A percentile compares a stretch with the other conserved stretches of the same genome.
Evolutionary conservation across 1,284 basidiomycete genomes (phyloP).

Genomic region (Ustilago nuda): DNA sequence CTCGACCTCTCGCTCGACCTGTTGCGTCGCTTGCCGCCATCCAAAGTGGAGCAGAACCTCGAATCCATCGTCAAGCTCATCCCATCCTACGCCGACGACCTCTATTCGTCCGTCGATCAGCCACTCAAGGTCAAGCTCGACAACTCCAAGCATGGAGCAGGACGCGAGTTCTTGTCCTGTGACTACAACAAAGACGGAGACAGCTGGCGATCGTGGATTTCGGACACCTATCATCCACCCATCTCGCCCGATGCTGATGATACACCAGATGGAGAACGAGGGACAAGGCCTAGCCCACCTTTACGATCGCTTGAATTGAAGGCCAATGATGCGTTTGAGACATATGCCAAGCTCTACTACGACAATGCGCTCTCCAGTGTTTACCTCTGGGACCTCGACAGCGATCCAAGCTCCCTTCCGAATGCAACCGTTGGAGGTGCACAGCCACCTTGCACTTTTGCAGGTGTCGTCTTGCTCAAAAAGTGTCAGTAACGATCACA

Average conservation of each 20-base stretch:
- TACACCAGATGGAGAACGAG: conserved; percentile 34
- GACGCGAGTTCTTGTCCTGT: conserved; percentile 90
- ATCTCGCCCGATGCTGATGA: conserved; percentile 69
- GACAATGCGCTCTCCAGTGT: conserved; percentile 97
- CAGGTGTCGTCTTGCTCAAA: conserved; percentile 95
- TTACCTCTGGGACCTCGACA: conserved; percentile 97
- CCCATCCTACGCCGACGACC: conserved; percentile 95
- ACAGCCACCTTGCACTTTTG: conserved; percentile 77
- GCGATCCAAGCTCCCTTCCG: conserved; percentile 69
- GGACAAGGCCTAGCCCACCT: conserved; percentile 83
- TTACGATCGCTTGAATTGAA: conserved; percentile 90
- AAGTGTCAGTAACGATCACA: conserved; percentile 77
- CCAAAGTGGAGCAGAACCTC: conserved; percentile 89
- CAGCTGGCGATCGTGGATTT: conserved; percentile 95
- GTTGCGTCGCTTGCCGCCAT: conserved; percentile 92
- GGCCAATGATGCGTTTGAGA: conserved; percentile 96
- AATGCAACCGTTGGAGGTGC: conserved; percentile 30
- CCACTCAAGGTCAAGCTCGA: conserved; percentile 87
- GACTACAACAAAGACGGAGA: conserved; percentile 98
- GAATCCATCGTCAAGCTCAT: conserved; percentile 76
- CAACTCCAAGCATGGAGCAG: conserved; percentile 74
- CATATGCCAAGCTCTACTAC: conserved; percentile 97
- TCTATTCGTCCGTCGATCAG: conserved; percentile 93
- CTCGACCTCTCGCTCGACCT: conserved; percentile 78
- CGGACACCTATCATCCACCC: conserved; percentile 89